Conservation (phyloP, 192 early-diverging fungal species). For the Hyaloraphidium curvatum region DNA sequence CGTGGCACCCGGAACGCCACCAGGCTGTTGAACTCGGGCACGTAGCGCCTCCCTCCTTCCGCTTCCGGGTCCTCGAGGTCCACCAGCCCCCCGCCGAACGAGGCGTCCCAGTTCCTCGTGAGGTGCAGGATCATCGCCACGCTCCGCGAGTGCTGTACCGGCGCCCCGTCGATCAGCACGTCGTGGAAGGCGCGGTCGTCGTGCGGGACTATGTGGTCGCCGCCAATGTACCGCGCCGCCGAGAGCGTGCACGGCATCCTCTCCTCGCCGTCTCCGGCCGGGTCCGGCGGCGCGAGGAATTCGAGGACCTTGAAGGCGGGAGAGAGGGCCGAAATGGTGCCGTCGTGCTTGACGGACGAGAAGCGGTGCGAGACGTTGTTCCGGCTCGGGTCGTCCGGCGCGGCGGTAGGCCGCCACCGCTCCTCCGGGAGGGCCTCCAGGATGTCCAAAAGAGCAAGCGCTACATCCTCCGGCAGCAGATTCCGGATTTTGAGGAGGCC, state of each 20-base stretch:
- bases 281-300: neutral
- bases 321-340: neutral
- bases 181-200: neutral
- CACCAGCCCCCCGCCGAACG: neutral
- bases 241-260: neutral
- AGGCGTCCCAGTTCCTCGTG: neutral
- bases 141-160: no score
- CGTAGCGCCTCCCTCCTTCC: no score
- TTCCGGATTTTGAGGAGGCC: neutral
- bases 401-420: neutral
- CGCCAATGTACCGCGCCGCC: neutral
- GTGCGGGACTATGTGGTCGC: neutral
- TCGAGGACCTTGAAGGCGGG: neutral
- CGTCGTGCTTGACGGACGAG: neutral
- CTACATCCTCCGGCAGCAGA: neutral
- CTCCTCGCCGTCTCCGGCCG: no score
- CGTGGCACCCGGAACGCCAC: neutral
- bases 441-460: neutral
- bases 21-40: neutral
- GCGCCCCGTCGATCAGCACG: neutral
- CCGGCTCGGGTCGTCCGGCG: neutral
- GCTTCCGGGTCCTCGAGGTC: neutral
- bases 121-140: neutral
- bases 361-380: neutral
- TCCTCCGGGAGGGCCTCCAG: neutral